A percentile compares a stretch with the other conserved stretches of the same genome.
These are phyloP conservation scores for Neoarthrinium moseri DNA, from an alignment of 2,329 filamentous ascomycete genomes.

Conservation along the genomic window DNA sequence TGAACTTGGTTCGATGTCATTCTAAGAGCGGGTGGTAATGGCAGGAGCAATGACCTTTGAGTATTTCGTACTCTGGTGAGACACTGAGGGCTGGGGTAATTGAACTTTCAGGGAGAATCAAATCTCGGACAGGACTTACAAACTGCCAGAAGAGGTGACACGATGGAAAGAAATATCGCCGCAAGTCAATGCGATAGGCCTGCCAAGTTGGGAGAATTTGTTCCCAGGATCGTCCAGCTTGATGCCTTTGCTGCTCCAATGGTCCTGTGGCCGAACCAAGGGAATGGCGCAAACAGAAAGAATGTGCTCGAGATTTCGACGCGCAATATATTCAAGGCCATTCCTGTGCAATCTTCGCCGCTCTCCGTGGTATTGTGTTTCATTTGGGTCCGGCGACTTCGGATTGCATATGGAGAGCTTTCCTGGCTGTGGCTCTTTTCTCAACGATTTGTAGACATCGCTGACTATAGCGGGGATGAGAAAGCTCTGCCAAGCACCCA, in stretches of 20 bases:
- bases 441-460: background rate
- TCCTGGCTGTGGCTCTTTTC: too few species aligned
- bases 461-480: background rate
- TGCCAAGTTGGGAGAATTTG: too few species aligned
- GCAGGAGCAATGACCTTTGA: too few species aligned
- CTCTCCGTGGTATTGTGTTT: background rate
- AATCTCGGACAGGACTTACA: conserved; percentile 11
- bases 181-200: conserved; percentile 13
- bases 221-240: too few species aligned
- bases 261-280: background rate
- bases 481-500: background rate
- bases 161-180: conserved; percentile 14
- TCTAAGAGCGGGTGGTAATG: background rate
- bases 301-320: conserved; percentile 12
- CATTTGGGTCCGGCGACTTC: background rate
- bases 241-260: background rate
- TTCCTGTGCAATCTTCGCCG: too few species aligned
- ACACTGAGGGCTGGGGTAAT: too few species aligned
- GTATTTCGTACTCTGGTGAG: too few species aligned
- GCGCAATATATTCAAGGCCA: conserved; percentile 5
- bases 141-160: conserved; percentile 11
- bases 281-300: conserved; percentile 13
- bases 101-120: too few species aligned
- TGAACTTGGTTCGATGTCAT: background rate
- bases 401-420: too few species aligned